Percentiles rank a stretch among this genome's conserved stretches.
phyloP scores from a whole-genome alignment of 768 basidiomycete genomes.

The Trametes sanguinea region DNA sequence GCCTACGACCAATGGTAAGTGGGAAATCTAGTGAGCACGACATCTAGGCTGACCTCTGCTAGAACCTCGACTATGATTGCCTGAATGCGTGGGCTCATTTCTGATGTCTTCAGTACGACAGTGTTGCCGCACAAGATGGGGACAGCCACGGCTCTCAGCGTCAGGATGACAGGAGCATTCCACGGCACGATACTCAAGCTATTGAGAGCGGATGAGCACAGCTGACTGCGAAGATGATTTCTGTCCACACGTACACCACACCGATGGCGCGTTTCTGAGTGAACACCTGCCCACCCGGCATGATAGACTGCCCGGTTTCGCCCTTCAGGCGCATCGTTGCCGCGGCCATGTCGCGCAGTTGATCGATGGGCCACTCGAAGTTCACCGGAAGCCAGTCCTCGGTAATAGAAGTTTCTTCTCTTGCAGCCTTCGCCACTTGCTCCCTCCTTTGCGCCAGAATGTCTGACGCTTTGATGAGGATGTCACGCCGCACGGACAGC shows the following conservation, averaged over 20 bases:
- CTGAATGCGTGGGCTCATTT: slow-evolving; percentile 50
- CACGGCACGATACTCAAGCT: slow-evolving; percentile 50
- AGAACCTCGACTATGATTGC: slow-evolving; percentile 48
- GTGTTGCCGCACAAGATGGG: slow-evolving; percentile 60
- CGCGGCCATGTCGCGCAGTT: slow-evolving; percentile 37
- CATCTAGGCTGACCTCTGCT: slow-evolving; percentile 37
- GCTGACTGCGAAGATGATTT: too few species aligned
- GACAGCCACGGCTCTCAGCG: slow-evolving; percentile 46
- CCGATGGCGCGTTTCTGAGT: slow-evolving; percentile 51
- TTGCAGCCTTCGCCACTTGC: slow-evolving; percentile 34
- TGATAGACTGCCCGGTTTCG: slow-evolving; percentile 43
- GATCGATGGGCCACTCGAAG: slow-evolving; percentile 24
- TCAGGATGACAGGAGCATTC: slow-evolving; percentile 54
- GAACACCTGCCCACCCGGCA: slow-evolving; percentile 48
- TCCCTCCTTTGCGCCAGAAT: slow-evolving; percentile 42
- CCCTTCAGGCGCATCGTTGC: slow-evolving; percentile 37
- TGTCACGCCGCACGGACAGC: slow-evolving; percentile 40
- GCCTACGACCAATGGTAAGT: slow-evolving; percentile 36
- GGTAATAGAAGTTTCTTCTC: slow-evolving; percentile 43
- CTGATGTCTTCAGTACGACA: slow-evolving; percentile 54
- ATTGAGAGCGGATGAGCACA: not conserved
- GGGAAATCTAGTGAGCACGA: too few species aligned
- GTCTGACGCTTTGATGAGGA: slow-evolving; percentile 52
- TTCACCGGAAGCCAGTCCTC: slow-evolving; percentile 31
- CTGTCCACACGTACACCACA: slow-evolving; percentile 44